phyloP scores from a whole-genome alignment of 805 yeast genomes.

The Hanseniaspora meyeri region DNA sequence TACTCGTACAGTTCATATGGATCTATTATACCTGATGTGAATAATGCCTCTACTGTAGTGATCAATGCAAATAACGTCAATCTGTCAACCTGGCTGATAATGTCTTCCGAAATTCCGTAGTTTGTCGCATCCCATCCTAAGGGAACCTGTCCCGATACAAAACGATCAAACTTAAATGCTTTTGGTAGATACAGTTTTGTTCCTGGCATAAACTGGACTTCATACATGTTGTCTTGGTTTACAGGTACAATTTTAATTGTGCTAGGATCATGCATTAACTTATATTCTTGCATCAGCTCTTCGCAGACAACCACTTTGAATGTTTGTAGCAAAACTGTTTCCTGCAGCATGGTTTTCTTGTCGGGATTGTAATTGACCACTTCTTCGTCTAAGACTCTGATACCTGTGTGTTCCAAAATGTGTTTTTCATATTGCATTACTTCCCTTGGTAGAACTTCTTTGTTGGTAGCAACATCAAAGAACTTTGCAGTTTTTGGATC shows the following conservation, averaged over 20 bases:
- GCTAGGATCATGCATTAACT: conserved; percentile 60
- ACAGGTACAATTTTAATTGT: conserved; percentile 43
- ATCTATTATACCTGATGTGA: conserved; percentile 74
- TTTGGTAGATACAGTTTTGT: conserved; percentile 68
- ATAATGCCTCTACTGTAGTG: conserved; percentile 71
- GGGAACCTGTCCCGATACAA: conserved; percentile 51
- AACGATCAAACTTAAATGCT: conserved; percentile 22
- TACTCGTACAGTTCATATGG: conserved; percentile 87
- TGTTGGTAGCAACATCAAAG: conserved; percentile 68
- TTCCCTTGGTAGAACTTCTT: conserved; percentile 68
- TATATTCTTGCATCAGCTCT: conserved; percentile 72
- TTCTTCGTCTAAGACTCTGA: conserved; percentile 53
- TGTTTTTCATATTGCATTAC: conserved; percentile 67
- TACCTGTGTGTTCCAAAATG: conserved; percentile 71
- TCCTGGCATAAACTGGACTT: conserved; percentile 63
- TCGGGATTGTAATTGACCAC: conserved; percentile 65
- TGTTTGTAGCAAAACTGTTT: conserved; percentile 74
- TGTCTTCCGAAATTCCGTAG: conserved; percentile 75
- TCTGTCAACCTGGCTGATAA: conserved; percentile 72
- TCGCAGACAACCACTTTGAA: conserved; percentile 72
- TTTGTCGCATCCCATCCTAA: conserved; percentile 78
- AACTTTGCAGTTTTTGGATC: conserved; percentile 39
- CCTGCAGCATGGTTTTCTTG: conserved; percentile 70
- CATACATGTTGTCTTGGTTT: conserved; percentile 57
- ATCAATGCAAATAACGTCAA: conserved; percentile 71